phyloP scores from a whole-genome alignment of 2,329 filamentous ascomycete genomes.

The Ploettnerulaceae sp. region DNA sequence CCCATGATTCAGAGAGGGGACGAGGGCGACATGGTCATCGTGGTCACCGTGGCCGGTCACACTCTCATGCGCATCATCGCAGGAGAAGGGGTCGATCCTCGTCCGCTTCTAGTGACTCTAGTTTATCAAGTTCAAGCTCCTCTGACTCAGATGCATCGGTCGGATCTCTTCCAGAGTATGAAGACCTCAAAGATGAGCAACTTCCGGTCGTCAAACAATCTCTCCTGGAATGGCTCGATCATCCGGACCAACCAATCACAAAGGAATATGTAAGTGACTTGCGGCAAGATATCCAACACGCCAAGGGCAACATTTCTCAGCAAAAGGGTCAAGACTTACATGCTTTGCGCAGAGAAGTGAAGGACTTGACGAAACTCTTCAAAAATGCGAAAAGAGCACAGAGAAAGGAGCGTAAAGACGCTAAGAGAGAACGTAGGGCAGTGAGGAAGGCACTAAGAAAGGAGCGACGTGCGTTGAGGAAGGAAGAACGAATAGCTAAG shows the following conservation, averaged over 20 bases:
- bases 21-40: constrained; percentile 6
- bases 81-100: constrained; percentile 14
- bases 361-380: constrained; percentile 42
- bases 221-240: constrained; percentile 45
- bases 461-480: constrained; percentile 20
- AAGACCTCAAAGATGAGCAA: constrained; percentile 46
- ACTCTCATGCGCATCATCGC: constrained; percentile 11
- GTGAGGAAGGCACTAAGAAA: constrained; percentile 16
- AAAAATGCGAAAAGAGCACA: constrained; percentile 39
- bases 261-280: constrained; percentile 41
- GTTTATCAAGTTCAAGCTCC: constrained; percentile 36
- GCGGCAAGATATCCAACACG: constrained; percentile 41
- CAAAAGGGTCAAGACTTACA: constrained; percentile 32
- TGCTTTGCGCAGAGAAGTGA: constrained; percentile 42
- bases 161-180: constrained; percentile 50
- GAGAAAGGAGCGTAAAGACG: constrained; percentile 32
- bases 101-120: constrained; percentile 24
- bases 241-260: constrained; percentile 46
- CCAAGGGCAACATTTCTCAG: constrained; percentile 25
- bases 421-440: constrained; percentile 11
- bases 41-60: constrained; percentile 19
- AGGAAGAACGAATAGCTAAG: constrained; percentile 32
- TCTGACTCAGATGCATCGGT: constrained; percentile 38
- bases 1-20: constrained; percentile 8
- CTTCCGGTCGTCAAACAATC: constrained; percentile 43